Evolutionary conservation across 2,329 filamentous ascomycete genomes (phyloP).

Genomic region (Bipolaris sorokiniana): DNA sequence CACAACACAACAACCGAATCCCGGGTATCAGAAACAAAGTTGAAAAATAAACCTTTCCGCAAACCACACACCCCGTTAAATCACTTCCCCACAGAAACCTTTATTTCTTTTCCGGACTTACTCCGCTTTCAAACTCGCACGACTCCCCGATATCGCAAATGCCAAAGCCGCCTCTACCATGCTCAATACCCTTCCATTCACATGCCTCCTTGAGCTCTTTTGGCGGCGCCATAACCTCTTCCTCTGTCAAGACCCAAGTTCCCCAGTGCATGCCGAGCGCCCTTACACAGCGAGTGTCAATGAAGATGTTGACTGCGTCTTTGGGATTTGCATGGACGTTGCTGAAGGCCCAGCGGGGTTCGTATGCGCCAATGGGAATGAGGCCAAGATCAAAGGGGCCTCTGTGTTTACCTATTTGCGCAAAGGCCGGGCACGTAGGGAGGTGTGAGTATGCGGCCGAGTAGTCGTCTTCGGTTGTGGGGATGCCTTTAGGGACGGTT

Average conservation of each 20-base stretch:
- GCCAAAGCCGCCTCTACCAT: conserved; percentile 81
- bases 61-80: too few species aligned
- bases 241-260: conserved; percentile 80
- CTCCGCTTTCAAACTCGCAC: conserved; percentile 64
- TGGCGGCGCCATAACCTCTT: conserved; percentile 86
- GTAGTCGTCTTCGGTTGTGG: conserved; percentile 72
- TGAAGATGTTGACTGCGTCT: conserved; percentile 88
- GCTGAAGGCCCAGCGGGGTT: conserved; percentile 74
- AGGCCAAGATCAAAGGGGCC: conserved; percentile 90
- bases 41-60: too few species aligned
- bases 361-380: conserved; percentile 92
- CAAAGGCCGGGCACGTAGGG: conserved; percentile 82
- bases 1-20: too few species aligned
- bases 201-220: conserved; percentile 73
- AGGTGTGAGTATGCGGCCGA: conserved; percentile 65
- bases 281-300: conserved; percentile 75
- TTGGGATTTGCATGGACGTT: conserved; percentile 84
- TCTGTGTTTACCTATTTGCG: conserved; percentile 76
- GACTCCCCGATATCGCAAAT: conserved; percentile 85
- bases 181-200: conserved; percentile 69
- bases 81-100: too few species aligned
- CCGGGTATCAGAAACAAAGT: too few species aligned
- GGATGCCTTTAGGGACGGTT: conserved; percentile 68
- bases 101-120: neutral
- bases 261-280: conserved; percentile 95